Conservation (phyloP, 169 alveolate species). For the Eimeria sp. region DNA sequence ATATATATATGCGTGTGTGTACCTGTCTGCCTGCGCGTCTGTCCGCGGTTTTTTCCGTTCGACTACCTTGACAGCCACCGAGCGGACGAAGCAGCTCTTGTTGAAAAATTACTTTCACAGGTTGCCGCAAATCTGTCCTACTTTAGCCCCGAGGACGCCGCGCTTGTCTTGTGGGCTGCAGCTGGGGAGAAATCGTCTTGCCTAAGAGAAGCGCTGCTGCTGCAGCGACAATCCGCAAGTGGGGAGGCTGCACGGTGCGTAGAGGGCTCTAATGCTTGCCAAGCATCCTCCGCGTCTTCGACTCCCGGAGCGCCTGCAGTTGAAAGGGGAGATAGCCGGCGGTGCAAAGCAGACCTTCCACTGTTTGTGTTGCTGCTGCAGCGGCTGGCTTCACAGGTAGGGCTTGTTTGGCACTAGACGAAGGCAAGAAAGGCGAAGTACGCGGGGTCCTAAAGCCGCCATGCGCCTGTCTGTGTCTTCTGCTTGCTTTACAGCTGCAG, state of each 20-base stretch:
- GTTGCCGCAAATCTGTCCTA: not conserved
- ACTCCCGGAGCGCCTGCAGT: not conserved
- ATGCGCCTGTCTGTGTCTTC: not conserved
- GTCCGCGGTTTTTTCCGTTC: not conserved
- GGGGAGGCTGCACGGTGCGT: not conserved
- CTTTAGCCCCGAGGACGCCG: constrained; percentile 39
- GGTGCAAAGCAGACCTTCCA: not conserved
- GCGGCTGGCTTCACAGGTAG: constrained; percentile 6
- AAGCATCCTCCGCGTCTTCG: not conserved
- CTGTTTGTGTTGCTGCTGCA: constrained; percentile 15
- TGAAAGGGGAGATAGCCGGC: not conserved
- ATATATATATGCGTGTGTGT: not conserved
- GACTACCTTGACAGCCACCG: not conserved
- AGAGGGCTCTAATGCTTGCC: not conserved
- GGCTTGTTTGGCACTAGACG: not conserved
- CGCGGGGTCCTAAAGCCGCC: not conserved
- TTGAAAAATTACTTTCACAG: not conserved
- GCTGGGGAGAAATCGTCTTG: not conserved
- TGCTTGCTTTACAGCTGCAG: constrained; percentile 11
- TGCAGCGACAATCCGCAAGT: not conserved
- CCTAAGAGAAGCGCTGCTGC: constrained; percentile 11
- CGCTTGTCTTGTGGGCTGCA: constrained; percentile 24
- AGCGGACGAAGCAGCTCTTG: not conserved
- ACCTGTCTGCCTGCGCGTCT: not conserved
- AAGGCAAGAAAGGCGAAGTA: not conserved